These are phyloP conservation scores for Mycena vulgaris DNA, from an alignment of 768 basidiomycete genomes.

Conservation along the genomic window DNA sequence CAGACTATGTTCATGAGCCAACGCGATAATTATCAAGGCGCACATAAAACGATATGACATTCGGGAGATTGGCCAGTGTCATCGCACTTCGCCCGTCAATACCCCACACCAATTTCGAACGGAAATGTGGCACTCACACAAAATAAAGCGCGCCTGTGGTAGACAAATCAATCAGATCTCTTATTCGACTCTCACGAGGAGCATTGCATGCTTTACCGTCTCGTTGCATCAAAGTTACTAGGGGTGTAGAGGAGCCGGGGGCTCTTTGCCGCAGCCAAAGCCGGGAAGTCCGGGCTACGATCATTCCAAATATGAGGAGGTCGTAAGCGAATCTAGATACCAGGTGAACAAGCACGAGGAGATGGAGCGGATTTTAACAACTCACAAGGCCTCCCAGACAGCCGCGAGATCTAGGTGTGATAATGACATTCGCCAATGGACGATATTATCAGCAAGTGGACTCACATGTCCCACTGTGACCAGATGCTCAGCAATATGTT, in stretches of 20 bases:
- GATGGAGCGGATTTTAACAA: background rate
- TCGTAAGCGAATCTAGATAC: background rate
- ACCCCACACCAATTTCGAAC: background rate
- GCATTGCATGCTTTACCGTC: background rate
- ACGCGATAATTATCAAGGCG: background rate
- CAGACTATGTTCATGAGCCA: background rate
- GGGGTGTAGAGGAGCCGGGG: background rate
- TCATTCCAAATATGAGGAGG: slow-evolving; percentile 10
- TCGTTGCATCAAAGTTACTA: slow-evolving; percentile 4
- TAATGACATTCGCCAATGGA: background rate
- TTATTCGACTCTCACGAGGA: background rate
- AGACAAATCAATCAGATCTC: background rate
- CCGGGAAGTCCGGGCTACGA: background rate
- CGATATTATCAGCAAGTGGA: background rate
- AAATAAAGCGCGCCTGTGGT: background rate
- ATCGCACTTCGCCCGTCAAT: background rate
- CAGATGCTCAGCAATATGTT: background rate
- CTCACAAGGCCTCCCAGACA: slow-evolving; percentile 16
- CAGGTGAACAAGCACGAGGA: background rate
- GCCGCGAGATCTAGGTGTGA: background rate
- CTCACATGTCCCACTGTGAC: background rate
- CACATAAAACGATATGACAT: slow-evolving; percentile 12
- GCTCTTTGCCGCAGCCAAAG: background rate
- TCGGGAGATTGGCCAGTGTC: slow-evolving; percentile 1
- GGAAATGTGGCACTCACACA: background rate